Base-by-base conservation (phyloP, 257 asterid genomes). In the Marsdenia floribunda region DNA sequence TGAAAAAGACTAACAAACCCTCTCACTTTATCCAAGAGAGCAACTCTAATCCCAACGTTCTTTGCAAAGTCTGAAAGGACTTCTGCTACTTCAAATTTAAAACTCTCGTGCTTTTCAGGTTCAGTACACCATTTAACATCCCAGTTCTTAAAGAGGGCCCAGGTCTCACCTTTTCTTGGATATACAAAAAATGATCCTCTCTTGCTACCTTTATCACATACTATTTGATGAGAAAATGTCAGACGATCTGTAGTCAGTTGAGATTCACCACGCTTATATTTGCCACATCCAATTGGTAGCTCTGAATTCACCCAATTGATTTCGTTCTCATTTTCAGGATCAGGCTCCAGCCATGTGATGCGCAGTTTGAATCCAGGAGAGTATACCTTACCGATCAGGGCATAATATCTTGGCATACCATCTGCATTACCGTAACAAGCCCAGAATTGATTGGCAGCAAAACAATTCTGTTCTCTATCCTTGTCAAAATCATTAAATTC, bases 121-220 rank as follows among this genome's bases (percentile, higher is more conserved):
- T 83, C 72, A 15, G 70, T 63, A 71, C 79, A 84, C 97, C 98
- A 93, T 75, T 74, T 75, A 33, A 80, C 73, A 81, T 91, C 84
- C 94, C 94, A 89, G 77, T 80, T 88, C 83, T 79, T 88, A 80
- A 83, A 87, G 74, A 94, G 85, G 49, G 96, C 97, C 97, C 98
- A 94, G 24, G 74, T 85, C 82, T 94, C 96, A 47, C 96, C 97
- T 64, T 72, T 50, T 69, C 83, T 79, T 2, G 99, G 99, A 80
- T 85, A 80, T 40, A 94, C 75, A 70, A 73, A 24, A 54, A 79
- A 60, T 38, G 90, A 80, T 58, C 87, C 86, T 60, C 78, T 81
- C 68, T 63, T 82, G 68, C 42, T 77, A 54, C 87, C 93, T 74
- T 82, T 87, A 52, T 61, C 79, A 73, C 71, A 81, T 67, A 24